A percentile compares a stretch with the other conserved stretches of the same genome.
Evolutionary conservation across 2,329 filamentous ascomycete species (phyloP).

Genomic region (Apiospora koreana): DNA sequence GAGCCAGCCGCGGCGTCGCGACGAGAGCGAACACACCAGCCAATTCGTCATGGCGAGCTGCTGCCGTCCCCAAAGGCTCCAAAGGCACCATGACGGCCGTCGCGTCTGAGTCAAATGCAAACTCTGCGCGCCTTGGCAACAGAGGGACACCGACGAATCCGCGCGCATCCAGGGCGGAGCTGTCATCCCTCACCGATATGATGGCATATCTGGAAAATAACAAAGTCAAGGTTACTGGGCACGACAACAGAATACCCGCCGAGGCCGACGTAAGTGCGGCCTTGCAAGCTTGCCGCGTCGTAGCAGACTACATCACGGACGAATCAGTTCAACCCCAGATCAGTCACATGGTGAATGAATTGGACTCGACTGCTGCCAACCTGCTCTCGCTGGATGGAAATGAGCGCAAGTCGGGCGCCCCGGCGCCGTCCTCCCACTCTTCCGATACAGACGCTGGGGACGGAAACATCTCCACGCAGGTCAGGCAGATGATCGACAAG

Average conservation of each 20-base stretch:
- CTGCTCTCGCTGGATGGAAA: constrained; percentile 36
- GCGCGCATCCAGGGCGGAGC: constrained; percentile 15
- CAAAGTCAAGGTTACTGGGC: constrained; percentile 25
- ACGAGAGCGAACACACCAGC: constrained; percentile 5
- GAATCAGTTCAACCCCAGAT: constrained; percentile 31
- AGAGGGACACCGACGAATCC: constrained; percentile 6
- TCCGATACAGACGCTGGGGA: constrained; percentile 3
- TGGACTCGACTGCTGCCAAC: constrained; percentile 38
- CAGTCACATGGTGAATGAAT: constrained; percentile 30
- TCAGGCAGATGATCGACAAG: constrained; percentile 48
- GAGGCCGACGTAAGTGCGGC: constrained; percentile 30
- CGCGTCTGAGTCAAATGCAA: constrained; percentile 5
- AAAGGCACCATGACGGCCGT: not conserved
- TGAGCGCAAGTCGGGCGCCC: constrained; percentile 14
- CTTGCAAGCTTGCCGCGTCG: constrained; percentile 28
- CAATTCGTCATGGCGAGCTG: constrained; percentile 11
- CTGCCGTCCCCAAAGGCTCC: not conserved
- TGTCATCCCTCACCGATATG: constrained; percentile 29
- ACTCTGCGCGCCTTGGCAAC: not conserved
- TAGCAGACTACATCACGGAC: constrained; percentile 32
- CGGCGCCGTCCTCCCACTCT: constrained; percentile 17
- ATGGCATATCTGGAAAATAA: constrained; percentile 27
- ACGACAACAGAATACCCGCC: constrained; percentile 24
- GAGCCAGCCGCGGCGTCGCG: not conserved
- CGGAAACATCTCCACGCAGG: constrained; percentile 23